A percentile compares a stretch with the other conserved stretches of the same genome.
These are phyloP conservation scores for Coemansia erecta DNA, from an alignment of 192 early-diverging fungal genomes.

Conservation along the genomic window DNA sequence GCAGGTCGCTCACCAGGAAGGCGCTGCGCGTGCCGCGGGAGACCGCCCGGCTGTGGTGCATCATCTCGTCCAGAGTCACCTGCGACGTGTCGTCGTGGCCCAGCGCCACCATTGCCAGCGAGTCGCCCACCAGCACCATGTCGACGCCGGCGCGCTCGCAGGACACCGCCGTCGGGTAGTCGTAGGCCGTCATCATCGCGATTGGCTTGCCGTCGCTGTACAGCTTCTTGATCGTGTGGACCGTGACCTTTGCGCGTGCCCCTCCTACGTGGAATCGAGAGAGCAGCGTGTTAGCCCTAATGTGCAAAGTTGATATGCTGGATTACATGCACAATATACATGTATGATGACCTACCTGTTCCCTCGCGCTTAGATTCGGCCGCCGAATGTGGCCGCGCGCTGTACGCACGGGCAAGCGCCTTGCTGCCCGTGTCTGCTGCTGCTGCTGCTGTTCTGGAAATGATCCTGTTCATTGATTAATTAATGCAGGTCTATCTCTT, in stretches of 20 bases:
- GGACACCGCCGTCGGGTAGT: slow-evolving; percentile 88
- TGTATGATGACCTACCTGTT: slow-evolving; percentile 11
- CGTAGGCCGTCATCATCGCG: slow-evolving; percentile 93
- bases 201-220: slow-evolving; percentile 75
- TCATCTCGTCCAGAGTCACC: slow-evolving; percentile 93
- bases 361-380: slow-evolving; percentile 11
- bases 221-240: slow-evolving; percentile 74
- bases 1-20: slow-evolving; percentile 88
- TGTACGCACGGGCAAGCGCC: slow-evolving; percentile 28
- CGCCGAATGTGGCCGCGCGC: slow-evolving; percentile 26
- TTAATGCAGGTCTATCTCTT: too few species aligned
- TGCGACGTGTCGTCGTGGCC: slow-evolving; percentile 83
- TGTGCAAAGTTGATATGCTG: neutral
- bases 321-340: neutral
- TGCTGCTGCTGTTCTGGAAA: slow-evolving; percentile 1
- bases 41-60: slow-evolving; percentile 91
- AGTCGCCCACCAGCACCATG: slow-evolving; percentile 90
- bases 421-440: neutral
- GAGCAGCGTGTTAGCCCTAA: neutral
- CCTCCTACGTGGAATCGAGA: neutral
- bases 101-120: slow-evolving; percentile 94
- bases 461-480: neutral
- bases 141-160: slow-evolving; percentile 85
- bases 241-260: slow-evolving; percentile 74
- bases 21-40: slow-evolving; percentile 72